Evolutionary conservation across 306 rosid genomes (phyloP), one percentile per base, ranked within the genome.

Genomic region (Vigna hirtella): DNA sequence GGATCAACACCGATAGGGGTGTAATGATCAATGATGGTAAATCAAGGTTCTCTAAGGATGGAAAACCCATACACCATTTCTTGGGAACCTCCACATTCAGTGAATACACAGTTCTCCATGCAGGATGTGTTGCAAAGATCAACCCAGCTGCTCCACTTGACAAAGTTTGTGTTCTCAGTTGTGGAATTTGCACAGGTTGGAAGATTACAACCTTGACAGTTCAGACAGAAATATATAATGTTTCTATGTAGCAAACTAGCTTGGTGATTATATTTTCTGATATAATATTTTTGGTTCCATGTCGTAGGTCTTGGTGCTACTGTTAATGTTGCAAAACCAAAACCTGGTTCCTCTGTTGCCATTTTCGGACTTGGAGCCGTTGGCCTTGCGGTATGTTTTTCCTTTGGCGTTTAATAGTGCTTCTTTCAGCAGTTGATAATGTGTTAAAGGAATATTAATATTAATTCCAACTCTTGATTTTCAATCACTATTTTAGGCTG

Each of bases 31-130:
- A 2, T 14, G 98, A 90, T 6, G 90, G 85, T 14, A 42, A 90
- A 81, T 4, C 93, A 0, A 88, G 97, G 65, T 94, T 94, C 82
- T 89, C 95, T 13, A 90, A 63, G 9, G 82, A 89, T 2, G 97
- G 97, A 72, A 76, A 94, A 17, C 98, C 97, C 0, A 77, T 92
- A 15, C 58, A 89, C 74, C 98, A 94, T 80, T 94, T 94, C 58
- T 77, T 94, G 1, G 98, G 98, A 14, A 94, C 97, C 36, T 94
- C 98, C 24, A 94, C 96, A 1, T 94, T 94, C 74, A 92, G 97
- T 7, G 94, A 94, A 15, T 94, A 90, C 87, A 94, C 97, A 14
- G 97, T 94, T 45, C 71, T 68, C 12, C 97, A 94, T 57, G 83
- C 87, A 34, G 97, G 98, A 24, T 92, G 93, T 43, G 84, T 90